Base-by-base conservation (phyloP, 345 rosid genomes). In the Psidium guajava region DNA sequence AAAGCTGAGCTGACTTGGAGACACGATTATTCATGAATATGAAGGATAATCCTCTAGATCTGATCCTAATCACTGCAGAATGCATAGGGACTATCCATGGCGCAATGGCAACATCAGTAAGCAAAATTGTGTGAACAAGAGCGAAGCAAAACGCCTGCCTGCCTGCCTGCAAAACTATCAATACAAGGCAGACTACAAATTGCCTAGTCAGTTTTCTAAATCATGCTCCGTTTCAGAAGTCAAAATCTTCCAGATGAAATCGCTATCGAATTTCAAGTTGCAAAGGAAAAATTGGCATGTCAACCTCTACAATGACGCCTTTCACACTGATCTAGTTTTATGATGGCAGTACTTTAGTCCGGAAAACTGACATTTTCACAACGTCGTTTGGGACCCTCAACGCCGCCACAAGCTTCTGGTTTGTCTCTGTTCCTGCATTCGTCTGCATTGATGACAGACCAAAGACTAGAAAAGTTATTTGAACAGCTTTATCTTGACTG, bases 371-470 rank as follows among this genome's bases (percentile, higher is more conserved):
- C 40, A 15, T 81, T 49, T 55, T 50, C 47, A 28, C 57, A 1
- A 28, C 7, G 13, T 36, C 25, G 25, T 69, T 36, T 69, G 80
- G 80, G 6, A 32, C 74, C 59, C 85, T 92, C 92, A 96, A 8
- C 92, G 95, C 85, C 88, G 85, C 95, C 95, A 93, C 82, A 93
- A 82, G 42, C 94, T 89, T 84, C 91, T 90, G 74, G 92, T 94
- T 82, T 93, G 94, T 86, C 93, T 94, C 89, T 95, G 98, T 89
- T 91, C 98, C 92, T 95, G 94, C 95, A 93, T 92, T 83, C 95
- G 90, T 93, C 98, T 95, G 93, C 86, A 83, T 85, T 36, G 25
- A 75, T 21, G 54, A 69, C 47, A 44, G 4, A 36, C 24, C 86
- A 86, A 52, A 51, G 83, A 51, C 54, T n/a, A 25, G 32, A 52